These are phyloP conservation scores for Cutaneotrichosporon mucoides DNA, from an alignment of 1,284 basidiomycete genomes.

Conservation along the genomic window DNA sequence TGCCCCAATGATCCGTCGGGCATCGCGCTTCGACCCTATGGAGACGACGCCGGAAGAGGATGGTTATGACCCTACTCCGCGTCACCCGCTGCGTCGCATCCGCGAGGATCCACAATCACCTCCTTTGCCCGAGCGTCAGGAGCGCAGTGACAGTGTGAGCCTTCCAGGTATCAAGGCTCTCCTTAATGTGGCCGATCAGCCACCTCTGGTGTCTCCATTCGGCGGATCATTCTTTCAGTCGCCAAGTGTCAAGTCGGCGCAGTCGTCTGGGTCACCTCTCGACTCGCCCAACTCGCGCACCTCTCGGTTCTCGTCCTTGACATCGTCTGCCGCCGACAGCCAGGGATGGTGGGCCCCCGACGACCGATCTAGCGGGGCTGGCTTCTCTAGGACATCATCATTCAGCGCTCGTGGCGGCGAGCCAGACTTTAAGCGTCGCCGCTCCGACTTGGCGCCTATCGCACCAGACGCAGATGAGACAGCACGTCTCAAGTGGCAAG, in stretches of 20 bases:
- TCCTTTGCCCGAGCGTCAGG: not conserved
- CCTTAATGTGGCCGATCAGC: constrained; percentile 19
- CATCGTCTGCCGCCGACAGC: constrained; percentile 25
- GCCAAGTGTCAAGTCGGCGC: constrained; percentile 30
- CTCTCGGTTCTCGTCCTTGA: constrained; percentile 40
- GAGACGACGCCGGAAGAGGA: constrained; percentile 32
- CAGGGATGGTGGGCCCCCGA: constrained; percentile 44
- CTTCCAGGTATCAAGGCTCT: constrained; percentile 36
- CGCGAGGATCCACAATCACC: constrained; percentile 26
- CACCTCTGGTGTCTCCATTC: constrained; percentile 23
- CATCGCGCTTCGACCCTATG: constrained; percentile 43
- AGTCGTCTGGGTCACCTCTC: constrained; percentile 29
- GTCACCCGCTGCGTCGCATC: constrained; percentile 38
- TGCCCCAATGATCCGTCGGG: constrained; percentile 21
- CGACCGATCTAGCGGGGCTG: constrained; percentile 18
- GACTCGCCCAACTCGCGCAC: constrained; percentile 37
- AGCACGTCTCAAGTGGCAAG: constrained; percentile 39
- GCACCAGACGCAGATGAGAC: constrained; percentile 38
- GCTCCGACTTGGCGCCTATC: constrained; percentile 36
- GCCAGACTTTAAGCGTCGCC: constrained; percentile 36
- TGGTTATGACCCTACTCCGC: constrained; percentile 30
- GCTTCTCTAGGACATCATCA: constrained; percentile 4
- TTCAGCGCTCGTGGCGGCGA: constrained; percentile 17
- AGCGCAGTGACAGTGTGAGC: constrained; percentile 21
- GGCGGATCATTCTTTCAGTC: constrained; percentile 20